Conservation (phyloP, 805 yeast species). For the Sugiyamaella americana region DNA sequence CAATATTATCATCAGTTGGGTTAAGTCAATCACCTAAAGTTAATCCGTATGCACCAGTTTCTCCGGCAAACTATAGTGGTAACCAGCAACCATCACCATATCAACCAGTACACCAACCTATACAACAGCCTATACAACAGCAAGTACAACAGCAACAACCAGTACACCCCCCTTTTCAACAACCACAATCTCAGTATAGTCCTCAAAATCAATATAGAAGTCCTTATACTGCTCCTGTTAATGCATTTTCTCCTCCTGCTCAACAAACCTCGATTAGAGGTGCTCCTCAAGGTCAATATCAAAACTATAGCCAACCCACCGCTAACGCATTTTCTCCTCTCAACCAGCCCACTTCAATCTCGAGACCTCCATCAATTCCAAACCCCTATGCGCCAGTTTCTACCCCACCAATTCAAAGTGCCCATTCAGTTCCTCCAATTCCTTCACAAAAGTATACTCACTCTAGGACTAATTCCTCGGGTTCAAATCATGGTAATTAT, state of each 20-base stretch:
- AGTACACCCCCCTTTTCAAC: conserved; percentile 7
- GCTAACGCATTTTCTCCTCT: background rate
- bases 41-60: no score
- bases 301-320: background rate
- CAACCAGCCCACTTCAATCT: conserved; percentile 1
- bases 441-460: conserved; percentile 3
- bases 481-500: conserved; percentile 6
- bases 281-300: no score
- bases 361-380: background rate
- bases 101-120: no score
- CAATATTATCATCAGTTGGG: no score
- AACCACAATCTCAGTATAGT: conserved; percentile 11
- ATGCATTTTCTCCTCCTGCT: no score
- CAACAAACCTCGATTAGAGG: no score
- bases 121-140: no score
- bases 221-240: conserved; percentile 17
- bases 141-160: background rate
- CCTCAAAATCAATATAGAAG: conserved; percentile 14
- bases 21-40: no score
- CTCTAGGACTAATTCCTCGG: conserved; percentile 7
- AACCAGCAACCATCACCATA: no score
- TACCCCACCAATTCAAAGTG: background rate
- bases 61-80: no score
- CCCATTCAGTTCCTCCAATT: background rate
- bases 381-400: conserved; percentile 1